Evolutionary conservation across 2,329 filamentous ascomycete genomes (phyloP).

Genomic region (Fusarium circinatum): DNA sequence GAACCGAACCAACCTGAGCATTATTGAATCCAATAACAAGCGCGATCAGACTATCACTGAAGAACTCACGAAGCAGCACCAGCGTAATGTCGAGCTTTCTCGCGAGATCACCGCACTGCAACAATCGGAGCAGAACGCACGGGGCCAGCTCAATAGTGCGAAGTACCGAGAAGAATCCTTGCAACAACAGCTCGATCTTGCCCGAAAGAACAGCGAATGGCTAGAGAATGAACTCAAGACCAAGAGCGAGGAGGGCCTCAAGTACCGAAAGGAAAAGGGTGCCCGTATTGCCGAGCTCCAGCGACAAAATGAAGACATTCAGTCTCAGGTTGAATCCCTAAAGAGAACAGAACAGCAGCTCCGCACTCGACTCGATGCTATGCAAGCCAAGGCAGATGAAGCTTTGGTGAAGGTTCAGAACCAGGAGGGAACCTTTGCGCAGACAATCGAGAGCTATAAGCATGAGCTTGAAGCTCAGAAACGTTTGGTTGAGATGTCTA

Average conservation of each 20-base stretch:
- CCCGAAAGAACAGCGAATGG: slow-evolving; percentile 93
- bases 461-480: slow-evolving; percentile 85
- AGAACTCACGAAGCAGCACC: slow-evolving; percentile 88
- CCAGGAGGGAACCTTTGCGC: slow-evolving; percentile 82
- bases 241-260: slow-evolving; percentile 86
- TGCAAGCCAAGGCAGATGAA: slow-evolving; percentile 89
- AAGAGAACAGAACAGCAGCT: slow-evolving; percentile 83
- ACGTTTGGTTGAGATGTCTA: slow-evolving; percentile 83
- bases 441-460: slow-evolving; percentile 86
- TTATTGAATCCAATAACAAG: slow-evolving; percentile 89
- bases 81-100: slow-evolving; percentile 84
- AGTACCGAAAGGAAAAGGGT: slow-evolving; percentile 94
- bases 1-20: slow-evolving; percentile 87
- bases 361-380: slow-evolving; percentile 81
- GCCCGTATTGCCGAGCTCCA: slow-evolving; percentile 89
- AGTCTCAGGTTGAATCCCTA: slow-evolving; percentile 78
- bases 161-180: slow-evolving; percentile 92
- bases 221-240: slow-evolving; percentile 91
- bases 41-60: slow-evolving; percentile 87
- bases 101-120: slow-evolving; percentile 85
- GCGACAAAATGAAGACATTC: slow-evolving; percentile 86
- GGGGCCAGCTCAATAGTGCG: slow-evolving; percentile 80
- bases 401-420: slow-evolving; percentile 83
- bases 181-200: slow-evolving; percentile 88
- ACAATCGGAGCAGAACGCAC: slow-evolving; percentile 83